Conservation (phyloP, 768 basidiomycete genomes). For the Phaffia australis region DNA sequence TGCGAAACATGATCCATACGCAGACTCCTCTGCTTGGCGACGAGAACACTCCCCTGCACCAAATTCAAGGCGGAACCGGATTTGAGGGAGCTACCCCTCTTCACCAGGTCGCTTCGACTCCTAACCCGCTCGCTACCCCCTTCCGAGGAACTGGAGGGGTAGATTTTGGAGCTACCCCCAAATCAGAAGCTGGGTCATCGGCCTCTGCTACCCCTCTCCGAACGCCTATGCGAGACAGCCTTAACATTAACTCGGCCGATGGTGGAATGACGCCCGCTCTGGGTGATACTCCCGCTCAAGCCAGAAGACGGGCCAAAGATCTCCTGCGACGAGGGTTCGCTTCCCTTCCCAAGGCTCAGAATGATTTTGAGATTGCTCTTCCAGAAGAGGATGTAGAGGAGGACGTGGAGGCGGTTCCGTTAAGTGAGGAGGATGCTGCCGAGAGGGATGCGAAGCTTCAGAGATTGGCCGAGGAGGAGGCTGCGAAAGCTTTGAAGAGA, state of each 20-base stretch:
- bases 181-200: conserved; percentile 40
- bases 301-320: conserved; percentile 57
- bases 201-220: conserved; percentile 64
- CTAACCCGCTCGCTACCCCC: conserved; percentile 90
- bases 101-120: conserved; percentile 79
- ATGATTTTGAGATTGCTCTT: conserved; percentile 89
- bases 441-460: conserved; percentile 71
- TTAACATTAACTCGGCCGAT: conserved; percentile 66
- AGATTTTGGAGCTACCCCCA: conserved; percentile 35
- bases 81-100: conserved; percentile 93
- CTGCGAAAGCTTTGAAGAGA: conserved; percentile 65
- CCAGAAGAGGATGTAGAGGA: conserved; percentile 71
- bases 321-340: conserved; percentile 70
- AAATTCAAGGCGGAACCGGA: conserved; percentile 63
- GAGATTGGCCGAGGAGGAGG: conserved; percentile 61
- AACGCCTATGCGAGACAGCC: conserved; percentile 86
- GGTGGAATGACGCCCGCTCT: conserved; percentile 47
- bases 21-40: conserved; percentile 94
- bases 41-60: conserved; percentile 89
- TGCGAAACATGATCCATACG: conserved; percentile 80
- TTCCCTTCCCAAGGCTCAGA: conserved; percentile 80
- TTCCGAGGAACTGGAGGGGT: conserved; percentile 43
- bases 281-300: conserved; percentile 58
- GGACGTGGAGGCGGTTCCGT: conserved; percentile 36
- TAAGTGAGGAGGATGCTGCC: conserved; percentile 77